Evolutionary conservation across 2,329 filamentous ascomycete genomes (phyloP), one percentile per base, ranked within the genome.

Genomic region (Chaetomiaceae sp.): DNA sequence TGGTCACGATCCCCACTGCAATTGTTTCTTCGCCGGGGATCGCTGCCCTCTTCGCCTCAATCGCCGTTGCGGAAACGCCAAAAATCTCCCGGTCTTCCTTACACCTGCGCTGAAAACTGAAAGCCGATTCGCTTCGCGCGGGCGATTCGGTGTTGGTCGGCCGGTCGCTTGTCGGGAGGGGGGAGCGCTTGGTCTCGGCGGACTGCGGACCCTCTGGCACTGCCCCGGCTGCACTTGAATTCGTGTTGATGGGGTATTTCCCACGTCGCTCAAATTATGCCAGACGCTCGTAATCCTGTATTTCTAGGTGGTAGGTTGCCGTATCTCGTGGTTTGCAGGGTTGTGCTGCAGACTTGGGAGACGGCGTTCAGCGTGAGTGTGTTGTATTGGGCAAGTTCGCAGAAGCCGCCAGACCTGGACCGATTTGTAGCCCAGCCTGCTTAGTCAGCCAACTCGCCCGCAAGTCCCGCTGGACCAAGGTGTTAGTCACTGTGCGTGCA

Each of bases 341-440:
- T 47, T 58, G 58, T 59, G 55, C 60, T 46, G 58, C 51, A 52
- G 58, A 30, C 50, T 55, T 53, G 50, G 47, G 45, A 53, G 56
- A 50, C 51, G 57, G 34, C 50, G 55, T 58, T 61, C 55, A 33
- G 55, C 59, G 37, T 50, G 58, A 14, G 30, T 48, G 59, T 51
- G 61, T 57, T 62, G 61, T 58, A 59, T 61, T 58, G 58, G 60
- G 61, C 55, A 64, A 64, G 61, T 61, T 62, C 48, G 38, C 33
- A 38, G 48, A 48, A 48, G 27, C 21, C 45, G 50, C 44, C 51
- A 56, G 49, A 50, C 40, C 33, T 37, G 52, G 51, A 57, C 56
- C 53, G 59, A 44, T 42, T 36, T 53, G 56, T 61, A 53, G 47
- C 32, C 33, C 18, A 25, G 43, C 13, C 30, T 30, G 60, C 58